These are phyloP conservation scores for Hanseniaspora occidentalis DNA, from an alignment of 805 yeast species.

Conservation along the genomic window DNA sequence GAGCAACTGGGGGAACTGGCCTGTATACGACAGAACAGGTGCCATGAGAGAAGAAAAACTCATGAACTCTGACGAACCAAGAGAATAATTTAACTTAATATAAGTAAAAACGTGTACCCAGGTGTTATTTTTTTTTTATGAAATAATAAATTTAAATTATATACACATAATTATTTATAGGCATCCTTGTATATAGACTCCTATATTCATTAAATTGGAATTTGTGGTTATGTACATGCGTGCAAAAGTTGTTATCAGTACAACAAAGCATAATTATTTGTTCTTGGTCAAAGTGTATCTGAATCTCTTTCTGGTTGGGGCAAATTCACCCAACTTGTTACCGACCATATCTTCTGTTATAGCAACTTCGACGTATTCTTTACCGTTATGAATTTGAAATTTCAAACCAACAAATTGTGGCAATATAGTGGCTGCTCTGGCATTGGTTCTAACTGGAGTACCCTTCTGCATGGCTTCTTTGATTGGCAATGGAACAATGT, in stretches of 20 bases:
- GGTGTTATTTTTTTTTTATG: neutral
- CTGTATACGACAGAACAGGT: conserved; percentile 72
- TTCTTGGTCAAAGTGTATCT: conserved; percentile 71
- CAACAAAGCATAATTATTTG: too few relatives aligned
- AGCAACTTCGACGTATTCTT: conserved; percentile 78
- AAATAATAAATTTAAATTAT: too few relatives aligned
- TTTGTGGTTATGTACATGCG: neutral
- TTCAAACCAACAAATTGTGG: conserved; percentile 93
- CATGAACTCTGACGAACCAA: conserved; percentile 11
- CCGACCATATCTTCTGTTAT: conserved; percentile 96
- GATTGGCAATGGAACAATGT: conserved; percentile 88
- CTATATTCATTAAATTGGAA: neutral
- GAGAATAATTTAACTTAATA: conserved; percentile 1
- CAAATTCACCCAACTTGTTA: conserved; percentile 86
- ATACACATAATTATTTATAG: too few relatives aligned
- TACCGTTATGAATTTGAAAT: conserved; percentile 94
- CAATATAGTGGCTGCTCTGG: conserved; percentile 84
- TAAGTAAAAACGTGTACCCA: neutral
- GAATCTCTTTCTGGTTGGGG: conserved; percentile 83
- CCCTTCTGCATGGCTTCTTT: conserved; percentile 70
- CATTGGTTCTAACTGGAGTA: conserved; percentile 89
- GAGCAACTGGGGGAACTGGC: conserved; percentile 94
- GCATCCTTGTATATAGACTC: too few relatives aligned
- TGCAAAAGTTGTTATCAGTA: neutral
- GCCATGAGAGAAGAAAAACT: conserved; percentile 60